phyloP scores from a whole-genome alignment of 768 basidiomycete genomes.

The Calocera cornea region DNA sequence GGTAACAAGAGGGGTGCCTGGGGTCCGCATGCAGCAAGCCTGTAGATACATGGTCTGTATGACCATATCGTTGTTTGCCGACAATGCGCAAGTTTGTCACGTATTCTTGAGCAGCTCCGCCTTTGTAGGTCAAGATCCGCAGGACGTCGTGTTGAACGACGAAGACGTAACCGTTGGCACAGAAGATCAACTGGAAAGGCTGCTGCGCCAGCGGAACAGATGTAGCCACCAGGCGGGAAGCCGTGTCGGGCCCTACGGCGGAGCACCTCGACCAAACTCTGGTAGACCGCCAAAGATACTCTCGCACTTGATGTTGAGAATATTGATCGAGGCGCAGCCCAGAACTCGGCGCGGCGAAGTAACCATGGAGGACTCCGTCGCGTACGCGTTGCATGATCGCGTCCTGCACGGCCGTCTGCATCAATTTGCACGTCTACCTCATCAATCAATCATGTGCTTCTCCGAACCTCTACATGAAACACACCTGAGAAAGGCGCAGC shows the following conservation, averaged over 20 bases:
- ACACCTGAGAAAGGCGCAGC: not conserved
- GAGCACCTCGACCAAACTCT: not conserved
- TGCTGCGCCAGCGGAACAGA: not conserved
- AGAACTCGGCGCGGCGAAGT: not conserved
- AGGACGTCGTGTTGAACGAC: not conserved
- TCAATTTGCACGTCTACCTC: not conserved
- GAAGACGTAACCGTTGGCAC: not conserved
- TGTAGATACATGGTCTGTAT: not conserved
- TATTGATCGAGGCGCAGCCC: not conserved
- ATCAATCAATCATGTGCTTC: not conserved
- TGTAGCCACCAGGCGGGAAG: not conserved
- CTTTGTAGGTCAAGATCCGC: not conserved
- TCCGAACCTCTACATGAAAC: not conserved
- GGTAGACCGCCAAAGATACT: not conserved
- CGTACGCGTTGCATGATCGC: not conserved
- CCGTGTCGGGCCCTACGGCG: not conserved
- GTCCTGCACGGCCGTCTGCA: not conserved
- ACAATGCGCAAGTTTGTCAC: not conserved
- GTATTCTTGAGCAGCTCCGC: not conserved
- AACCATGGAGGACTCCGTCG: not conserved
- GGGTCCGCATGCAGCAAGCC: not conserved
- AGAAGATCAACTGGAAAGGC: not conserved
- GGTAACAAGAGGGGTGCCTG: not conserved
- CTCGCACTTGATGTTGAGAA: not conserved
- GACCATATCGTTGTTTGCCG: no score